Conservation (phyloP, 257 asterid species). For the Solanum medicagineum region DNA sequence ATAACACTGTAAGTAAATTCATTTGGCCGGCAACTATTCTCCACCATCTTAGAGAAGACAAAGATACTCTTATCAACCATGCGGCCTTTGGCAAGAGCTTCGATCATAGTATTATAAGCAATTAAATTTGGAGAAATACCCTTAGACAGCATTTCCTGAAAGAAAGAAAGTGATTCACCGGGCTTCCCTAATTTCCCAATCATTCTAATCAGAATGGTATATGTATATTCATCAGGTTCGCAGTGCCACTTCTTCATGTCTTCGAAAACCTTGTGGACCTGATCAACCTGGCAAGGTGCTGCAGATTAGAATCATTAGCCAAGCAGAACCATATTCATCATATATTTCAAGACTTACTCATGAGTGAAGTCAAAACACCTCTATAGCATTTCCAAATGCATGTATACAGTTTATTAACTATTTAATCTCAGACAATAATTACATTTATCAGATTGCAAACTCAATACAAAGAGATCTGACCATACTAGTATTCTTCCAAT, state of each 20-base stretch:
- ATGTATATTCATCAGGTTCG: conserved; percentile 74
- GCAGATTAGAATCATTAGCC: conserved; percentile 57
- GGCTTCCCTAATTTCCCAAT: conserved; percentile 58
- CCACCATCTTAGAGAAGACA: conserved; percentile 78
- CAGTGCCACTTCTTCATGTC: conserved; percentile 81
- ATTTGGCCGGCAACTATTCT: conserved; percentile 74
- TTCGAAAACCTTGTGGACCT: conserved; percentile 47
- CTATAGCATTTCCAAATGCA: not conserved
- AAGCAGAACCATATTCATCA: conserved; percentile 1
- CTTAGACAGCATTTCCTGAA: conserved; percentile 70
- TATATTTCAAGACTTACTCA: not conserved
- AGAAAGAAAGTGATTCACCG: conserved; percentile 49
- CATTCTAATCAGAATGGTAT: conserved; percentile 79
- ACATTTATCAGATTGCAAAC: not conserved
- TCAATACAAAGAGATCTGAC: not conserved
- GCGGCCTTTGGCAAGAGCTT: conserved; percentile 57
- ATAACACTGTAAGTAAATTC: conserved; percentile 75
- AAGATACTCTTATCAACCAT: conserved; percentile 52
- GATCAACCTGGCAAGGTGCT: conserved; percentile 71
- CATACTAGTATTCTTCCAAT: not conserved
- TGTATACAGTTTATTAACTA: not conserved
- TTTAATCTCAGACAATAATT: not conserved
- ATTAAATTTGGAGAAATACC: conserved; percentile 64
- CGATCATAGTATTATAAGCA: conserved; percentile 73
- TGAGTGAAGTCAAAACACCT: not conserved